Base-by-base conservation (phyloP, 768 basidiomycete genomes). In the Daedaleopsis sinensis region DNA sequence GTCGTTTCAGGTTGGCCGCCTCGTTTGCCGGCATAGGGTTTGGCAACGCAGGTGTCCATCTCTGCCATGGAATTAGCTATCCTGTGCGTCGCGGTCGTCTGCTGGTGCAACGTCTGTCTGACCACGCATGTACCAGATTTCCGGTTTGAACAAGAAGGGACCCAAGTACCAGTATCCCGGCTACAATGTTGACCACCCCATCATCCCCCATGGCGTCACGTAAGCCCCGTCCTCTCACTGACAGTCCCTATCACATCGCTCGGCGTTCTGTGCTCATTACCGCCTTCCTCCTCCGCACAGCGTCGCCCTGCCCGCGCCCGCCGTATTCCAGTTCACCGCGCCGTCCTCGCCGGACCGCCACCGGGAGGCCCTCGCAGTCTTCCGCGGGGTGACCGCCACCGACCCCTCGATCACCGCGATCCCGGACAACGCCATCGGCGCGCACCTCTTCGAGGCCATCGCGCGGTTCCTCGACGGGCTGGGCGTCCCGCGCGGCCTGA, bases 1-100 rank as follows among this genome's bases (percentile, higher is more conserved):
- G 9, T 38, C 37, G 10, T 39, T 10, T 2, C 63, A 95, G 94
- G 36, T 79, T 98, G 61, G 95, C 95, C 1, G 85, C 95, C 13
- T 94, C 94, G 13, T 95, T 96, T 62, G 96, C 96, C 64, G 96
- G 96, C 37, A 96, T 96, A 49, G 95, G 96, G 1, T 96, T 96
- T 67, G 94, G 94, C 36, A 95, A 94, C 69, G 94, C 95, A 11
- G 94, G 94, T 5, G 93, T 95, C 4, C 94, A 95, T 74, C 71
- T 96, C 54, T 94, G 92, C 66, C 93, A 94, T 67, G 93, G 93
- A 53, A 92, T 93, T 81, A 91, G 90, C 68, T 93, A 93, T 67
- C 91, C 91, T 5, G 93, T 92, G 68, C 63, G 85, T 44, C 7
- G 38, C 13, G 51, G 10, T 77, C 9, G 35, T 19, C 27, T 21